Conservation (phyloP, 2,329 filamentous ascomycete species). For the Furcasterigmium furcatum region DNA sequence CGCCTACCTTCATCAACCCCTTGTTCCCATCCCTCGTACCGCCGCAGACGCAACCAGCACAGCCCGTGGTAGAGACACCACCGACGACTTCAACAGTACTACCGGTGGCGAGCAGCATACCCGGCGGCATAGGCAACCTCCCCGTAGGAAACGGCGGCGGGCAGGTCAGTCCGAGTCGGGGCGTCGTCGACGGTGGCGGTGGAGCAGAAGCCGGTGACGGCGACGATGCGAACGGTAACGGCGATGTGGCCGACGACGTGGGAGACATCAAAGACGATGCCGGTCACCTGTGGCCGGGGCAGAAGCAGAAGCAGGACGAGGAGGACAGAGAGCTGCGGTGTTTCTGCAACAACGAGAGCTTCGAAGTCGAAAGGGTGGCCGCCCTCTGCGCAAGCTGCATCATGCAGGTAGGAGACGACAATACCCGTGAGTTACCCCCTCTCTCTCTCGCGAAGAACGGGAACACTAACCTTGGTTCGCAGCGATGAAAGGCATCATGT, state of each 20-base stretch:
- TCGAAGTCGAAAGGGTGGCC: conserved; percentile 32
- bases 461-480: neutral
- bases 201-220: neutral
- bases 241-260: neutral
- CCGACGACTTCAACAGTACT: too few species aligned
- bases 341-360: conserved; percentile 34
- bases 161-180: neutral
- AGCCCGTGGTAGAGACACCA: neutral
- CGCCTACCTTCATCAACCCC: neutral
- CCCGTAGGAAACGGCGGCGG: conserved; percentile 1
- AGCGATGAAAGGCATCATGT: conserved; percentile 34
- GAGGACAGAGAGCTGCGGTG: conserved; percentile 28
- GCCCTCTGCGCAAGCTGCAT: conserved; percentile 36
- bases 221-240: neutral
- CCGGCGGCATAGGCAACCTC: neutral
- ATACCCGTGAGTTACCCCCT: neutral
- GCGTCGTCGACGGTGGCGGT: neutral
- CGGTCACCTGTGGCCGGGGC: conserved; percentile 5
- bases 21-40: neutral
- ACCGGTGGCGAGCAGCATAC: neutral
- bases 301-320: conserved; percentile 9
- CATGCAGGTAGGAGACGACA: conserved; percentile 16
- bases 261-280: conserved; percentile 1
- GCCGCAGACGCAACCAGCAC: neutral
- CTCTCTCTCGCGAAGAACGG: neutral